phyloP scores from a whole-genome alignment of 805 yeast genomes.

The Ogataea methylovora region DNA sequence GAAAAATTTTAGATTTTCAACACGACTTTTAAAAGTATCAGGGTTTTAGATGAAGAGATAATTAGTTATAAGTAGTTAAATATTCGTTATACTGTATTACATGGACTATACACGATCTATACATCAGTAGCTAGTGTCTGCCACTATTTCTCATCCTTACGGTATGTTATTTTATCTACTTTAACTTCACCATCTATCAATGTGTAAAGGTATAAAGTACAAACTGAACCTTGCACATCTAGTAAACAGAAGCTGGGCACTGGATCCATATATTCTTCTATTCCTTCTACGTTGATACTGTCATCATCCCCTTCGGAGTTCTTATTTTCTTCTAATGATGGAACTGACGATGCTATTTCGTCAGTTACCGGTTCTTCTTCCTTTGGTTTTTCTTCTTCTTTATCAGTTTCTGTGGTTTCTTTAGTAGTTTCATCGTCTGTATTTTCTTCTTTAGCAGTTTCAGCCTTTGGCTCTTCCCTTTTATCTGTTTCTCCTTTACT shows the following conservation, averaged over 20 bases:
- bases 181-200: slow-evolving; percentile 74
- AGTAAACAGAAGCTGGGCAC: slow-evolving; percentile 84
- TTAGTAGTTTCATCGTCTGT: not conserved
- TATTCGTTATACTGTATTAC: no score
- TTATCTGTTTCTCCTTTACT: not conserved
- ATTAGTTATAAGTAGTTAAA: no score
- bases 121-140: no score
- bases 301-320: slow-evolving; percentile 7
- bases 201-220: slow-evolving; percentile 82
- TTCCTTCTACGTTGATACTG: slow-evolving; percentile 10
- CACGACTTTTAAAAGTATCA: no score
- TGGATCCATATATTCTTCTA: slow-evolving; percentile 27
- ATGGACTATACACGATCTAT: no score
- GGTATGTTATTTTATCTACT: slow-evolving; percentile 77
- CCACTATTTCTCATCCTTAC: slow-evolving; percentile 36
- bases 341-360: slow-evolving; percentile 3
- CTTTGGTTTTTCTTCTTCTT: not conserved
- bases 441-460: slow-evolving; percentile 6
- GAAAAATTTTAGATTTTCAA: no score
- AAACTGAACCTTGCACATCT: slow-evolving; percentile 73
- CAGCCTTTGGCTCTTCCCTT: slow-evolving; percentile 12
- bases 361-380: slow-evolving; percentile 8
- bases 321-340: no score
- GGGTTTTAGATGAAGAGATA: no score
- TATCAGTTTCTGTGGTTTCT: slow-evolving; percentile 1